phyloP scores from a whole-genome alignment of 208 protist genomes.

The Blastocrithidia nonstop region DNA sequence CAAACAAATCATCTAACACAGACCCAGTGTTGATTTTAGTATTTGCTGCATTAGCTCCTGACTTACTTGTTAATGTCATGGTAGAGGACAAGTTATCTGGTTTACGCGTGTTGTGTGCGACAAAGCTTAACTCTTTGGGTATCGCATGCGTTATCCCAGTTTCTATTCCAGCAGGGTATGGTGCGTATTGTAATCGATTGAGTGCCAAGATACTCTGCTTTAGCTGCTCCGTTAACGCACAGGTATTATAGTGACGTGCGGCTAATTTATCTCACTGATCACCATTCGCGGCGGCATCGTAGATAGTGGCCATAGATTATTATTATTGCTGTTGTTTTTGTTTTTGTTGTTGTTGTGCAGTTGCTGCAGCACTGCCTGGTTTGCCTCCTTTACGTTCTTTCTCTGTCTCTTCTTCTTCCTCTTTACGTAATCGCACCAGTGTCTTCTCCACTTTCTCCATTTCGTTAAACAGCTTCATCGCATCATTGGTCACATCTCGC shows the following conservation, averaged over 20 bases:
- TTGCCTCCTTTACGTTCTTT: not conserved
- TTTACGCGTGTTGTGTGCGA: conserved; percentile 50
- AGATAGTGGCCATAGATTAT: conserved; percentile 3
- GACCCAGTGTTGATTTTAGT: conserved; percentile 12
- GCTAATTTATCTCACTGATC: conserved; percentile 69
- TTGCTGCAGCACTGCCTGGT: not conserved
- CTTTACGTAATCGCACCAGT: conserved; percentile 29
- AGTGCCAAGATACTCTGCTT: conserved; percentile 45
- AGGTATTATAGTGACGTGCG: conserved; percentile 57
- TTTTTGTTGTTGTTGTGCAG: not conserved
- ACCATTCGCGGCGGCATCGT: conserved; percentile 18
- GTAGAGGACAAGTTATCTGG: conserved; percentile 6
- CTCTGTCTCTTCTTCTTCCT: not conserved
- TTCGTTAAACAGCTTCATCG: conserved; percentile 52
- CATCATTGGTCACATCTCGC: conserved; percentile 58
- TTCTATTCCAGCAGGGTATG: conserved; percentile 64
- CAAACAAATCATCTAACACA: conserved; percentile 75
- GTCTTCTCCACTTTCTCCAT: conserved; percentile 43
- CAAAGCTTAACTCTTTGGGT: conserved; percentile 64
- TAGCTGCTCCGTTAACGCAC: conserved; percentile 46
- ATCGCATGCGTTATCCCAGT: conserved; percentile 48
- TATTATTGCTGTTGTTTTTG: not conserved
- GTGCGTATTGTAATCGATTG: conserved; percentile 72
- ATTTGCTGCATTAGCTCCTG: conserved; percentile 2
- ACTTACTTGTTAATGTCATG: not conserved